These are phyloP conservation scores for Parathielavia hyrcaniae DNA, from an alignment of 495 filamentous ascomycete species.

Conservation along the genomic window DNA sequence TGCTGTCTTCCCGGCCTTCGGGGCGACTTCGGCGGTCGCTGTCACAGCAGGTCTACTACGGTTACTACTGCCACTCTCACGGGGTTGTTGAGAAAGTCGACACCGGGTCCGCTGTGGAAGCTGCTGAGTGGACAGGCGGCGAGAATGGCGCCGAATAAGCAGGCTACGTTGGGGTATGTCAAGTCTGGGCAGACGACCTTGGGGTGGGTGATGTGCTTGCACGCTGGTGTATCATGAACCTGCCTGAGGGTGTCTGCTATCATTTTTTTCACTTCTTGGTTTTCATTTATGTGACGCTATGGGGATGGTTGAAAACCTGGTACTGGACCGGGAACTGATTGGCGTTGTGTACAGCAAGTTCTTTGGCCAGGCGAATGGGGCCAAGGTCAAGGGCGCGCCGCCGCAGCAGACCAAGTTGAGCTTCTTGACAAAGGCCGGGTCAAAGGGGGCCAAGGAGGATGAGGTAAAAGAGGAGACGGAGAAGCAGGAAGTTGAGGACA, in stretches of 20 bases:
- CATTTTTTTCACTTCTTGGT: slow-evolving; percentile 1
- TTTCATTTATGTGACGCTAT: neutral
- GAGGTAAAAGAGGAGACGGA: slow-evolving; percentile 28
- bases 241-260: neutral
- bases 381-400: slow-evolving; percentile 46
- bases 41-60: no score
- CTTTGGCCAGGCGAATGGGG: slow-evolving; percentile 54
- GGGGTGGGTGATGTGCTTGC: slow-evolving; percentile 56
- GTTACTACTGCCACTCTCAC: neutral
- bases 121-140: neutral
- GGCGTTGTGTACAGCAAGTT: slow-evolving; percentile 53
- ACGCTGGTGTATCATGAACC: neutral
- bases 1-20: neutral
- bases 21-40: neutral
- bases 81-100: neutral
- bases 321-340: neutral
- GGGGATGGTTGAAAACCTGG: neutral
- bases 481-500: neutral
- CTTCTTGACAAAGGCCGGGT: slow-evolving; percentile 50
- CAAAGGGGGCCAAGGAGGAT: slow-evolving; percentile 13
- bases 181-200: slow-evolving; percentile 71
- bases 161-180: slow-evolving; percentile 92
- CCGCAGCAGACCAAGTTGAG: slow-evolving; percentile 70
- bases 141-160: slow-evolving; percentile 59
- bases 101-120: neutral